Evolutionary conservation across 1,284 basidiomycete genomes (phyloP).

Genomic region (Spongispora temasekensis): DNA sequence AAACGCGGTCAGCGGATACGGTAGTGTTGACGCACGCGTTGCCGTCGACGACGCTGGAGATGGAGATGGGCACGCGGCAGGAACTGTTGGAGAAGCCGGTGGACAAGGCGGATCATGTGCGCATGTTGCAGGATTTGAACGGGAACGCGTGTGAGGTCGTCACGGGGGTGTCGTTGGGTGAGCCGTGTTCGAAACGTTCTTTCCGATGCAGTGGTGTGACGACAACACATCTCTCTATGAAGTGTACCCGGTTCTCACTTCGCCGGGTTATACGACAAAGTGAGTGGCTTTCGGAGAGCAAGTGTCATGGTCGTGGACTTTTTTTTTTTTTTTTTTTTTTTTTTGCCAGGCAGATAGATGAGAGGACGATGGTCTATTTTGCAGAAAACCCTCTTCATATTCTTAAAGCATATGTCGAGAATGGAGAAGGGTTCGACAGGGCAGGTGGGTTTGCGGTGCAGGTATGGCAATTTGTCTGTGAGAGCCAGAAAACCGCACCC

Average conservation of each 20-base stretch:
- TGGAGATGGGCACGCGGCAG: slow-evolving; percentile 49
- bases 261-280: slow-evolving; percentile 88
- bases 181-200: slow-evolving; percentile 19
- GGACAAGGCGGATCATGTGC: slow-evolving; percentile 80
- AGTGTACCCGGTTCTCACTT: slow-evolving; percentile 83
- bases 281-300: slow-evolving; percentile 35
- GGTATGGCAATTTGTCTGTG: slow-evolving; percentile 44
- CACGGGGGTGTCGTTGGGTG: slow-evolving; percentile 83
- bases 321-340: background rate
- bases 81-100: slow-evolving; percentile 89
- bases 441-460: slow-evolving; percentile 97
- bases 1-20: slow-evolving; percentile 75
- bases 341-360: slow-evolving; percentile 71
- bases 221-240: background rate
- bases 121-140: slow-evolving; percentile 88
- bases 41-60: slow-evolving; percentile 52
- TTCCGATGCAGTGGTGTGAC: background rate
- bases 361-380: slow-evolving; percentile 81
- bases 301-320: background rate
- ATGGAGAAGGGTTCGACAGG: slow-evolving; percentile 86
- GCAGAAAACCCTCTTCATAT: slow-evolving; percentile 66
- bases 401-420: slow-evolving; percentile 85
- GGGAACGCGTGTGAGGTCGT: slow-evolving; percentile 89
- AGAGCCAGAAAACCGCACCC: no score
- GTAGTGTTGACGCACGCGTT: slow-evolving; percentile 83